Evolutionary conservation across 1,139 yeast species (phyloP), one percentile per base, ranked within the genome.

Genomic region (Blastobotrys proliferans): DNA sequence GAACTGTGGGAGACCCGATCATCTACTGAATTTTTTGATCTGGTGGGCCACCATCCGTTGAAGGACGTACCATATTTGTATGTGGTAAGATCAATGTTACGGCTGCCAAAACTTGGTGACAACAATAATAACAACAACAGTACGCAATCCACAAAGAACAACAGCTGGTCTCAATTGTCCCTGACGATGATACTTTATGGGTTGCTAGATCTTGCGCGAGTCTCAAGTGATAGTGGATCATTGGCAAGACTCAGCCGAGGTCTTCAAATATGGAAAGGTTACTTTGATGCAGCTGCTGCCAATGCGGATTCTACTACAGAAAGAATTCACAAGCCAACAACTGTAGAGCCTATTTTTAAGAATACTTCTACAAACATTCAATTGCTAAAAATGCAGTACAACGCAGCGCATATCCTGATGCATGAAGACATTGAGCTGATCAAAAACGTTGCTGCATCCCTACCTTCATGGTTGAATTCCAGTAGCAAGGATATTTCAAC

Each of bases 191-290:
- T 57, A 0, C 51, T 63, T 6, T 58, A 52, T 34, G 66, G 66
- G 2, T 50, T 63, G 6, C 49, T 58, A 30, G 51, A 56, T 19
- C 51, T 58, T 16, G 61, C 64, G 4, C 11, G 35, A 19, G 31
- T 11, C 6, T 16, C 35, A 5, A 35, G 13, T 14, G 13, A 29
- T 17, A 18, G 13, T 19, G 41, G 31, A 5, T 28, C 19, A 6
- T 10, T 38, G 45, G 53, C 52, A 2, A 51, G 67, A 11, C 38
- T 62, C 13, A 56, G 53, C 25, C 52, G 63, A 8, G 67, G 58
- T 6, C 51, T 62, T 24, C 62, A 61, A 26, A 52, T 57, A 25
- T 61, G 64, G 62, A 53, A 51, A n/a, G 52, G 48, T 28, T 51
- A 53, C 41, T 61, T 59, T 46, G 56, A 51, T 30, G 50, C 49